Evolutionary conservation across 108 stramenopile genomes (phyloP).

Genomic region (Cyclotella cryptica): DNA sequence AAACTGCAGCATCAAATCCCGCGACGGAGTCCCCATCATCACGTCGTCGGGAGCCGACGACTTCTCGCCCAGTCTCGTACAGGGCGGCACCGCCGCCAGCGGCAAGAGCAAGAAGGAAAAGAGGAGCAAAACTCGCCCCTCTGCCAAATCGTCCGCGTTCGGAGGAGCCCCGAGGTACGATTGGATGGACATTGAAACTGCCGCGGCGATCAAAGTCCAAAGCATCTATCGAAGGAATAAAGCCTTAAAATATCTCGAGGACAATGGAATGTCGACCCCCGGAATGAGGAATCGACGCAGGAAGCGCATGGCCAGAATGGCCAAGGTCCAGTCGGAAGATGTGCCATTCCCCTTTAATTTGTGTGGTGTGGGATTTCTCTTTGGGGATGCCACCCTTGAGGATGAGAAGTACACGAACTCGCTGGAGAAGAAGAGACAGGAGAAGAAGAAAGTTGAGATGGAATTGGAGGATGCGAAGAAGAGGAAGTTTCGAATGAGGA

Average conservation of each 20-base stretch:
- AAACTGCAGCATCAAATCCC: constrained; percentile 21
- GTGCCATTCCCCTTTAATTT: constrained; percentile 62
- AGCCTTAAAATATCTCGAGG: constrained; percentile 59
- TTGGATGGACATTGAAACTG: constrained; percentile 90
- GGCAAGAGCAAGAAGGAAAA: constrained; percentile 34
- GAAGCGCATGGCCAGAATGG: constrained; percentile 52
- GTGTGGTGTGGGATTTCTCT: constrained; percentile 67
- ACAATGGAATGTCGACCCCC: constrained; percentile 61
- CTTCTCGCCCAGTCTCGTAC: constrained; percentile 39
- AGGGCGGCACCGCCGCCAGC: constrained; percentile 22
- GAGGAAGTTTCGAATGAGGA: constrained; percentile 59
- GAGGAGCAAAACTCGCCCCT: constrained; percentile 53
- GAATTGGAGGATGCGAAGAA: constrained; percentile 59
- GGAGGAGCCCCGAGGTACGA: constrained; percentile 83
- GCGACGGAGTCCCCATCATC: constrained; percentile 55
- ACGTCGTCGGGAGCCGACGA: constrained; percentile 37
- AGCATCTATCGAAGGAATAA: constrained; percentile 67
- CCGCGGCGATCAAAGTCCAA: constrained; percentile 79
- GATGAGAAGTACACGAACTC: constrained; percentile 54
- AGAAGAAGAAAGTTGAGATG: constrained; percentile 50
- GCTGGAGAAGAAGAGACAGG: constrained; percentile 57
- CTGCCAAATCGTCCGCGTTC: constrained; percentile 73
- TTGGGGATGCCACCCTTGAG: constrained; percentile 71
- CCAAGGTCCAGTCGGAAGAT: constrained; percentile 44
- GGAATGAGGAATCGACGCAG: constrained; percentile 72